These are phyloP conservation scores for Hypoxylon trugodes DNA, from an alignment of 495 filamentous ascomycete genomes.

Conservation along the genomic window DNA sequence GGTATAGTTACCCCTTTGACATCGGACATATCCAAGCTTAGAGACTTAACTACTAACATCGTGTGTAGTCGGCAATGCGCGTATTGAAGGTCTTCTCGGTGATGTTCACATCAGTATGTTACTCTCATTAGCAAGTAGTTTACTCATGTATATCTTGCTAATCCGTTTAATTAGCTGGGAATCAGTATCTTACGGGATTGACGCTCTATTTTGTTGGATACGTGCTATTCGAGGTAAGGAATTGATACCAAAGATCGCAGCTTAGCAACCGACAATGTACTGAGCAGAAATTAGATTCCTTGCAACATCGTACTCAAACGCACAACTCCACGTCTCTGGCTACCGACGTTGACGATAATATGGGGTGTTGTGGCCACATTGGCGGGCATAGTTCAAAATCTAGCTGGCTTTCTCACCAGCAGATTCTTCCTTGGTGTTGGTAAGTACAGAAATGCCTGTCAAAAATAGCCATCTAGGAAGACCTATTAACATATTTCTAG, in stretches of 20 bases:
- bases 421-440: constrained; percentile 67
- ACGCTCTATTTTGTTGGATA: constrained; percentile 83
- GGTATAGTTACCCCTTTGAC: constrained; percentile 47
- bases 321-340: constrained; percentile 70
- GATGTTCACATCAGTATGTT: constrained; percentile 67
- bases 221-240: constrained; percentile 66
- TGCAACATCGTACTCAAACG: constrained; percentile 78
- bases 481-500: constrained; percentile 36
- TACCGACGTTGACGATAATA: constrained; percentile 53
- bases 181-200: constrained; percentile 75
- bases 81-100: constrained; percentile 67
- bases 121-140: constrained; percentile 16
- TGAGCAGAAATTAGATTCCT: constrained; percentile 59
- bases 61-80: constrained; percentile 54
- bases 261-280: background rate
- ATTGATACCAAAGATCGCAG: background rate
- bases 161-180: constrained; percentile 53
- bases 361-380: constrained; percentile 74
- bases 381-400: constrained; percentile 72
- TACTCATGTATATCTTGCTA: background rate
- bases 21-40: background rate
- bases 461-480: constrained; percentile 51
- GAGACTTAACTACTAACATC: constrained; percentile 7
- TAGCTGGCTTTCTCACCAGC: constrained; percentile 68
- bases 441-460: constrained; percentile 19